Evolutionary conservation across 176 grass and related monocot genomes (phyloP), one percentile per base, ranked within the genome.

Genomic region (Cenchrus americanus): DNA sequence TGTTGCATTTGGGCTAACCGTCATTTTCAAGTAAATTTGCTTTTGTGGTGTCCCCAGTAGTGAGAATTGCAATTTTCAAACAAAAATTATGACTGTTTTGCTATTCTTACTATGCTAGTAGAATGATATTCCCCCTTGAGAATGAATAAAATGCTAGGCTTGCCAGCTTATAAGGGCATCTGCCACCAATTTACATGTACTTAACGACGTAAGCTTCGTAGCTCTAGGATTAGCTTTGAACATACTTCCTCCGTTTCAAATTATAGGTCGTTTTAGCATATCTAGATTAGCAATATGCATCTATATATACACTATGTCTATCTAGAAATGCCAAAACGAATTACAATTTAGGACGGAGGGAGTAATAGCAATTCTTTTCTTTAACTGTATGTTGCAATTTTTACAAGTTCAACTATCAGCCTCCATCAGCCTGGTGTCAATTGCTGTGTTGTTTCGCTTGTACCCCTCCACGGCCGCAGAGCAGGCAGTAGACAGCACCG

Each of bases 401-500:
- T 70, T 86, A 67, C 52, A 77, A 81, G 64, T 57, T 19, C n/a
- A 40, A 4, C 34, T 4, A 37, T 37, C 4, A 37, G 2, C 34
- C 34, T 37, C 34, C 34, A 37, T 37, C 34, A 37, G 0, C 55
- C 40, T 6, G 44, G 8, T 44, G 79, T 67, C 55, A 30, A 21
- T 37, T 26, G 83, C 43, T 26, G 21, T 62, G 82, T 54, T 68
- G 14, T 69, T 71, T 75, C 61, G 18, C 49, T 59, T 71, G 62
- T 58, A 18, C 72, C 37, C 42, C 71, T 82, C 65, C 89, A 46
- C 14, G 66, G 72, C 19, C 21, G 7, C 83, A 87, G 13, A 98
- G 91, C 85, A 95, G 30, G 62, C 89, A 94, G 82, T 98, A 98
- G 15, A 90, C 60, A 5, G 70, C 76, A 69, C 85, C 89, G 32